Conservation (phyloP, 495 filamentous ascomycete genomes). For the Aspergillus ellipticus region DNA sequence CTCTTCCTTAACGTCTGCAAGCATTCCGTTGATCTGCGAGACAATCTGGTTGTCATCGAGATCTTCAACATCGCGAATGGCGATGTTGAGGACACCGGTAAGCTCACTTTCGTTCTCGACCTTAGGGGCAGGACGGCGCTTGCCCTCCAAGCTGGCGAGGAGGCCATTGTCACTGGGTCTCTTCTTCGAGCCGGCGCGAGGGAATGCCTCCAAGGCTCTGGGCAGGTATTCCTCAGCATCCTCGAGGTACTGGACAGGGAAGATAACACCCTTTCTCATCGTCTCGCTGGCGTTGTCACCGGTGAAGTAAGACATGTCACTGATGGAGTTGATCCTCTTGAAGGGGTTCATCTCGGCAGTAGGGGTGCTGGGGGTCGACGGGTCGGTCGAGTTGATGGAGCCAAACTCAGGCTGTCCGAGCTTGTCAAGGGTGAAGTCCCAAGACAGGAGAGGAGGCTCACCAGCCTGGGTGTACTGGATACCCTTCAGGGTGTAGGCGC, state of each 20-base stretch:
- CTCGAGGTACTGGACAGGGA: constrained; percentile 88
- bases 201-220: constrained; percentile 80
- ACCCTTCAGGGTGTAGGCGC: constrained; percentile 84
- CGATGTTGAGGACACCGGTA: constrained; percentile 86
- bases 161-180: constrained; percentile 45
- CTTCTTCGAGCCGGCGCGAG: constrained; percentile 48
- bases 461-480: constrained; percentile 78
- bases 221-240: constrained; percentile 83
- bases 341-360: constrained; percentile 58
- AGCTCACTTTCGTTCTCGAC: constrained; percentile 67
- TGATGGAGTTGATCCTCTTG: constrained; percentile 86
- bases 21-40: constrained; percentile 63
- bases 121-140: constrained; percentile 57
- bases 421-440: constrained; percentile 94
- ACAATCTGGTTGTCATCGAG: constrained; percentile 80
- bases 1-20: constrained; percentile 82
- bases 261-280: constrained; percentile 87
- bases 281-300: constrained; percentile 66
- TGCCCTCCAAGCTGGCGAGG: constrained; percentile 69
- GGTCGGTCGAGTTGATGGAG: constrained; percentile 65
- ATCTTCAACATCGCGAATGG: constrained; percentile 84
- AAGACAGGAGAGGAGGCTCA: constrained; percentile 80
- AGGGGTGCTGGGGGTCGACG: constrained; percentile 85
- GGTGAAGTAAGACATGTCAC: constrained; percentile 87
- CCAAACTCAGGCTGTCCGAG: constrained; percentile 87